phyloP scores from a whole-genome alignment of 208 protist species.

The Phytomonas sp. region DNA sequence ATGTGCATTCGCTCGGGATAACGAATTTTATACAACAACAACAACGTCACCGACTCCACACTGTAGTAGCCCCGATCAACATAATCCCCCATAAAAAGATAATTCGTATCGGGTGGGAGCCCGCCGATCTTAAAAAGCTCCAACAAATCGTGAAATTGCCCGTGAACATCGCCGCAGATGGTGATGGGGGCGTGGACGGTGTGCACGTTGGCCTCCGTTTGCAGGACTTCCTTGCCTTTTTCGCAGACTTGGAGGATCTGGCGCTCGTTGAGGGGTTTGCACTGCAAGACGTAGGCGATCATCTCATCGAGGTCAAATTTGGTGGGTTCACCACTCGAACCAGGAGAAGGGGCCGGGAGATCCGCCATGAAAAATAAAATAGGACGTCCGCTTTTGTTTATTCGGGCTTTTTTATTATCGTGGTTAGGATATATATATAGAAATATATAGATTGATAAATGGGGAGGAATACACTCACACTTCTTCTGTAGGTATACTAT shows the following conservation, averaged over 20 bases:
- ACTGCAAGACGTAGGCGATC: slow-evolving; percentile 82
- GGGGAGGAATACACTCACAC: not conserved
- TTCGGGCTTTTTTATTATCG: no score
- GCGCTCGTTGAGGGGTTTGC: slow-evolving; percentile 82
- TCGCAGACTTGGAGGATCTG: slow-evolving; percentile 84
- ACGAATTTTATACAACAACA: slow-evolving; percentile 93
- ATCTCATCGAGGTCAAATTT: slow-evolving; percentile 85
- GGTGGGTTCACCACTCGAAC: slow-evolving; percentile 17
- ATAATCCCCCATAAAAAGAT: slow-evolving; percentile 97
- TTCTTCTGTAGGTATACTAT: no score
- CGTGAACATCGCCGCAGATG: slow-evolving; percentile 95
- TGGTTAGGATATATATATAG: not conserved
- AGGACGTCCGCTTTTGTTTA: no score
- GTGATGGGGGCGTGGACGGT: slow-evolving; percentile 86
- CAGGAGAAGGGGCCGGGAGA: not conserved
- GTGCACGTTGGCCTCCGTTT: slow-evolving; percentile 91
- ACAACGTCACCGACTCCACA: slow-evolving; percentile 90
- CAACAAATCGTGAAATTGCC: slow-evolving; percentile 97
- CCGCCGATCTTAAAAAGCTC: slow-evolving; percentile 97
- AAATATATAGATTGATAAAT: not conserved
- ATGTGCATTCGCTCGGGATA: slow-evolving; percentile 95
- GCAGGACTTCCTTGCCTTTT: slow-evolving; percentile 89
- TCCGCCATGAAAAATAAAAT: not conserved
- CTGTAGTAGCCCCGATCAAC: slow-evolving; percentile 94
- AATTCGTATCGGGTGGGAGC: slow-evolving; percentile 95